phyloP scores from a whole-genome alignment of 208 protist genomes.

The Trichomonas gallinae region DNA sequence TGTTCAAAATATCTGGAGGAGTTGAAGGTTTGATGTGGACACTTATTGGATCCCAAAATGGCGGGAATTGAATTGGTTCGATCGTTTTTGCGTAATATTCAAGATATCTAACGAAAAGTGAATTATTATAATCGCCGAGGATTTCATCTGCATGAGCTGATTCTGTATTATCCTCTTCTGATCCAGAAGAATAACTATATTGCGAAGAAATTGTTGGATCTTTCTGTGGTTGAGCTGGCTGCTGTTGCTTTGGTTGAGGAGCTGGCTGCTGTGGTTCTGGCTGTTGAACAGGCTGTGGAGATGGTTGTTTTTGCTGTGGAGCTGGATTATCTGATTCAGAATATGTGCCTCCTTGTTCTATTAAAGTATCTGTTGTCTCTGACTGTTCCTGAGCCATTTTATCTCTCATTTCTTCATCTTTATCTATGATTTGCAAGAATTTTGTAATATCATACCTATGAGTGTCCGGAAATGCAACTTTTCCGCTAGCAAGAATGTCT shows the following conservation, averaged over 20 bases:
- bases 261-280: background rate
- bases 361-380: background rate
- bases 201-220: background rate
- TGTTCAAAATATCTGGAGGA: background rate
- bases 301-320: background rate
- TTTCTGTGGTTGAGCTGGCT: background rate
- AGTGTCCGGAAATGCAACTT: background rate
- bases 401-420: constrained; percentile 1
- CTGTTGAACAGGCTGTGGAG: background rate
- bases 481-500: background rate
- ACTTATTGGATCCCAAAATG: background rate
- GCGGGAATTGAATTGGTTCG: background rate
- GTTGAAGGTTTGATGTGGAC: background rate
- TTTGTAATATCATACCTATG: background rate
- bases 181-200: background rate
- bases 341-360: background rate
- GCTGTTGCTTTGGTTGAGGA: background rate
- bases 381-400: background rate
- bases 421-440: background rate
- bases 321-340: background rate
- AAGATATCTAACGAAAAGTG: background rate
- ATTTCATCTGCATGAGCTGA: background rate
- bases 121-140: background rate
- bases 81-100: background rate
- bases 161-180: background rate